Conservation (phyloP, 140 eudicot species). For the Ambrosia hybrid region DNA sequence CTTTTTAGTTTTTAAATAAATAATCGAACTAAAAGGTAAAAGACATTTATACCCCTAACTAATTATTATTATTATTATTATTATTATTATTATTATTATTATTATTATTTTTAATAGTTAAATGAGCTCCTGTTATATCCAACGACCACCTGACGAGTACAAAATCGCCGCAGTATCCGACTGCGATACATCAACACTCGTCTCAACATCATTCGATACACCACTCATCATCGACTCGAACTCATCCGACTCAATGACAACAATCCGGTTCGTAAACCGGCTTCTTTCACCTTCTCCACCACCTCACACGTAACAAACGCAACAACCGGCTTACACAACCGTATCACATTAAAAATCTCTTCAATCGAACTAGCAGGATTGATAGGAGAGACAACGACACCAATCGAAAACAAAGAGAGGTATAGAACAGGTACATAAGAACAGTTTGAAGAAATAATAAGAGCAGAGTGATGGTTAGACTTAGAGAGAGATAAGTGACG, state of each 20-base stretch:
- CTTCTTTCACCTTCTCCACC: slow-evolving; percentile 24
- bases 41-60: no score
- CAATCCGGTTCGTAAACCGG: slow-evolving; percentile 29
- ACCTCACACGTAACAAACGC: slow-evolving; percentile 45
- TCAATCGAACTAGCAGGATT: slow-evolving; percentile 47
- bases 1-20: no score
- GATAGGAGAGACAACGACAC: slow-evolving; percentile 53
- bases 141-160: slow-evolving; percentile 41
- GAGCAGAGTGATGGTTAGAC: slow-evolving; percentile 39
- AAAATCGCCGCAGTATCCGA: slow-evolving; percentile 64
- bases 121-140: no score
- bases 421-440: slow-evolving; percentile 44
- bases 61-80: no score
- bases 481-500: slow-evolving; percentile 26
- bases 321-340: slow-evolving; percentile 42
- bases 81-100: no score
- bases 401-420: slow-evolving; percentile 50
- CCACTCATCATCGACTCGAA: slow-evolving; percentile 39
- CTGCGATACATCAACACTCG: slow-evolving; percentile 26
- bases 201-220: not conserved
- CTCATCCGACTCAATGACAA: slow-evolving; percentile 47
- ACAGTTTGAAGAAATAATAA: slow-evolving; percentile 45
- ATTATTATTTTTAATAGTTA: no score
- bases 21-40: no score
- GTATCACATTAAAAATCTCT: slow-evolving; percentile 41